Evolutionary conservation across 2,329 filamentous ascomycete genomes (phyloP).

Genomic region (Stemphylium lycopersici): DNA sequence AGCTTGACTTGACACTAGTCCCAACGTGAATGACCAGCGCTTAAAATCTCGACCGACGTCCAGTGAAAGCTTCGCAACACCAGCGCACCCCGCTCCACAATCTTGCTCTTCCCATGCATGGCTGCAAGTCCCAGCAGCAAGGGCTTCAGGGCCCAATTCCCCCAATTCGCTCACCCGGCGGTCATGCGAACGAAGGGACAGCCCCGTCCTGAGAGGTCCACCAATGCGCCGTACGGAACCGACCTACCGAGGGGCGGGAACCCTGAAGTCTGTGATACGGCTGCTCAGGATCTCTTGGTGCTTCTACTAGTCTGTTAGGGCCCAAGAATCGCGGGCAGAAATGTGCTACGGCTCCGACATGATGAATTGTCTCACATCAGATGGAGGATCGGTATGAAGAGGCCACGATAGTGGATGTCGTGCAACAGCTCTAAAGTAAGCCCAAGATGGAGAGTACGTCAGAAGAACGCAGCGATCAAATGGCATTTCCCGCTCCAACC

Average conservation of each 20-base stretch:
- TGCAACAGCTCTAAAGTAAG: conserved; percentile 17
- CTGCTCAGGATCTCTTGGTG: conserved; percentile 17
- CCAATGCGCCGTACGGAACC: conserved; percentile 13
- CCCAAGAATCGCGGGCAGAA: conserved; percentile 6
- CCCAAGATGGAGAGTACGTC: conserved; percentile 10
- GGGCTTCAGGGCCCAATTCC: conserved; percentile 18
- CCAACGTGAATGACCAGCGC: conserved; percentile 22
- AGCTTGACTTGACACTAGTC: conserved; percentile 27
- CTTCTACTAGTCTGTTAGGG: conserved; percentile 14
- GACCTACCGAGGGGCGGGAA: conserved; percentile 13
- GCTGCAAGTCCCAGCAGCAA: conserved; percentile 33
- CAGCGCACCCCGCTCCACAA: conserved; percentile 33
- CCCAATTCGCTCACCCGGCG: conserved; percentile 38
- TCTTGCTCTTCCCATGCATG: conserved; percentile 35
- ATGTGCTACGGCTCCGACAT: conserved; percentile 7
- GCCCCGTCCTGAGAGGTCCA: conserved; percentile 20
- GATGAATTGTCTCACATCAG: conserved; percentile 25
- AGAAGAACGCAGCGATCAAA: conserved; percentile 24
- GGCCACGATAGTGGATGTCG: conserved; percentile 11
- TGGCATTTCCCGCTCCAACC: conserved; percentile 41
- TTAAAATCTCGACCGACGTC: conserved; percentile 19
- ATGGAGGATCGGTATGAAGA: conserved; percentile 10
- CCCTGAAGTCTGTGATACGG: conserved; percentile 37
- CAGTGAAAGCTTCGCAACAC: conserved; percentile 25
- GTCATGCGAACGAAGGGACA: conserved; percentile 45